Base-by-base conservation (phyloP, 2,329 filamentous ascomycete species). In the Sarocladium strictum region DNA sequence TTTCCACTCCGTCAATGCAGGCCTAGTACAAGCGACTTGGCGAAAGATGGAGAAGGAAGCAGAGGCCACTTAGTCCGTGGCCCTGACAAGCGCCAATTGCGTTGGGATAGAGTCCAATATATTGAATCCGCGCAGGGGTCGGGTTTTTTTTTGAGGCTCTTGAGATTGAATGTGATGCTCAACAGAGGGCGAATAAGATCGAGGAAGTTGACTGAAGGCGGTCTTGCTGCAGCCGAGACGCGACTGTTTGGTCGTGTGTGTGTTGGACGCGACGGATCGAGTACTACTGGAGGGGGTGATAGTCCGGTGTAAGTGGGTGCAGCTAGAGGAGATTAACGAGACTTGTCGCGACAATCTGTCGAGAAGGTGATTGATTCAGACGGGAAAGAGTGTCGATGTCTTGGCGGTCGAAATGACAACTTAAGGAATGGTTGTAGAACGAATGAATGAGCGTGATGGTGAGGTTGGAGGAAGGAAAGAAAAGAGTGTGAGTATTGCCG, bases 241-340 rank as follows among this genome's bases (percentile, higher is more conserved):
- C 47, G 47, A 51, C 47, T n/a, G n/a, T n/a, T 51, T 51, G 26
- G 24, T 7, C 47, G 47, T 51, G 47, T 29, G 47, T 51, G 47
- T 51, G n/a, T 15, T 35, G 27, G 27, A 51, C 47, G 47, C 47
- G 47, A 51, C 47, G 15, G 27, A 19, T 51, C 35, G 14, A 35
- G 47, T 51, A 27, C 29, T 23, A 24, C 21, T 27, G 43, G 47
- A 51, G 47, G 47, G 47, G 47, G 6, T 27, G 43, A 47, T 10
- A 27, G 19, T 47, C 9, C 5, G 47, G 15, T 51, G 47, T 51
- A 51, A 51, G 47, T 51, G 47, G 3, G 24, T 35, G 47, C 47
- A 35, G 47, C 43, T n/a, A 3, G 19, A 4, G 43, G 19, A 47
- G 29, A 23, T 47, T 23, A 47, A n/a, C 11, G 43, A 47, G 43